Evolutionary conservation across 2,329 filamentous ascomycete species (phyloP), one percentile per base, ranked within the genome.

Genomic region (Akanthomyces uredinophilus): DNA sequence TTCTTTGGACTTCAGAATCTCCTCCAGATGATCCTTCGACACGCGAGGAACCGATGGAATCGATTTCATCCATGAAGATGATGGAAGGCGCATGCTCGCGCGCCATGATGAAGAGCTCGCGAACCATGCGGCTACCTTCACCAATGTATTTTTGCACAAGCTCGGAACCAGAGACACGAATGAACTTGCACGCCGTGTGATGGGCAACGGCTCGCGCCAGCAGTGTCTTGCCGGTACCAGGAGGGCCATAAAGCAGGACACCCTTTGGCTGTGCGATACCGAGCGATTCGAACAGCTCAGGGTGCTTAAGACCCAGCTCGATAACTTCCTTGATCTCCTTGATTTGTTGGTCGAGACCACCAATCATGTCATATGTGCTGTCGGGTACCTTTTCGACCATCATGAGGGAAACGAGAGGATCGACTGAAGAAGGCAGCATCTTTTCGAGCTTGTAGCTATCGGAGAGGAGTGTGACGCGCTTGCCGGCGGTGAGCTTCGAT

Each of bases 241-340:
- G 95, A 4, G 95, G 95, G 0, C 95, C 95, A 75, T 99, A 99
- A 52, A 99, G 87, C 64, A 99, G 81, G 20, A 99, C 95, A 73
- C 95, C 95, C 80, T 99, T 99, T 51, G 95, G 95, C 73, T 99
- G 95, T 68, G 94, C 95, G 70, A 99, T 99, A 70, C 95, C 95
- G 63, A 99, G 87, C n/a, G 92, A 96, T 78, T 99, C 95, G 78
- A 99, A 99, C 41, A 99, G 87, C 78, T 99, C 95, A 6, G 95
- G 95, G 76, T 99, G 95, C 82, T 98, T 97, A 66, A 99, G 86
- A 67, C 95, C 95, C 50, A 99, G 88, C 81, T 99, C 95, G 75
- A 99, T 98, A 70, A 99, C 95, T 79, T 99, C 95, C 80, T 99
- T 99, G 83, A 99, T 99, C 76, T 99, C 95, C 81, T 99, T 98